Evolutionary conservation across 163 green algal genomes (phyloP).

Genomic region (Scenedesmus sp.): DNA sequence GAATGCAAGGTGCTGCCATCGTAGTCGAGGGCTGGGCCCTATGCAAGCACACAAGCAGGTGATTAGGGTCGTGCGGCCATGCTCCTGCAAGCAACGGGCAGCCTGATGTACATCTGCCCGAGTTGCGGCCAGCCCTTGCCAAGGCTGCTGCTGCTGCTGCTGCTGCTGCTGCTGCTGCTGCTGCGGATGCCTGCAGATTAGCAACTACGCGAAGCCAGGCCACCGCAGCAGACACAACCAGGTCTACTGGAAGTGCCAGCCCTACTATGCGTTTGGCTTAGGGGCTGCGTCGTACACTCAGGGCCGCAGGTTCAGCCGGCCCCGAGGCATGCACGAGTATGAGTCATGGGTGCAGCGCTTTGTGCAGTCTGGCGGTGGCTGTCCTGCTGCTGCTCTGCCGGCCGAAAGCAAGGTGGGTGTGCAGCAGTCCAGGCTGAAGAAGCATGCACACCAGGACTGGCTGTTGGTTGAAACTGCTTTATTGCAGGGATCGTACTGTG

Average conservation of each 20-base stretch:
- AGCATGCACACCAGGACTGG: not conserved
- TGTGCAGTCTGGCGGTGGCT: constrained; percentile 53
- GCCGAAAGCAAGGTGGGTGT: constrained; percentile 50
- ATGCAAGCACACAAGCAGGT: not conserved
- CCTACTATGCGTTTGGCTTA: constrained; percentile 94
- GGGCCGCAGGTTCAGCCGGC: constrained; percentile 68
- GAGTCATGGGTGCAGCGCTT: constrained; percentile 73
- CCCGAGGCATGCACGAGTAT: constrained; percentile 81
- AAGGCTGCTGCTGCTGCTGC: not conserved
- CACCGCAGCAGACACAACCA: constrained; percentile 91
- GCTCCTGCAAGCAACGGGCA: no score
- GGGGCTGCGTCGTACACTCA: constrained; percentile 89
- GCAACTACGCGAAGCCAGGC: constrained; percentile 91
- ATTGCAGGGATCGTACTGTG: no score
- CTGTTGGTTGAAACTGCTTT: no score
- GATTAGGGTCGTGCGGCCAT: not conserved
- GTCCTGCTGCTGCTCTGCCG: constrained; percentile 49
- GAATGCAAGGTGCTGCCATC: not conserved
- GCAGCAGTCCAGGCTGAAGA: not conserved
- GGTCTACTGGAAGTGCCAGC: constrained; percentile 87
- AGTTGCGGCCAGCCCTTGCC: not conserved
- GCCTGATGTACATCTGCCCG: not conserved
- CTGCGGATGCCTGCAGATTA: constrained; percentile 67
- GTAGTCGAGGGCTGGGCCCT: not conserved
- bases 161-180: constrained; percentile 2